These are phyloP conservation scores for Musa acuminata DNA, from an alignment of 176 grass and related monocot species.

Conservation along the genomic window DNA sequence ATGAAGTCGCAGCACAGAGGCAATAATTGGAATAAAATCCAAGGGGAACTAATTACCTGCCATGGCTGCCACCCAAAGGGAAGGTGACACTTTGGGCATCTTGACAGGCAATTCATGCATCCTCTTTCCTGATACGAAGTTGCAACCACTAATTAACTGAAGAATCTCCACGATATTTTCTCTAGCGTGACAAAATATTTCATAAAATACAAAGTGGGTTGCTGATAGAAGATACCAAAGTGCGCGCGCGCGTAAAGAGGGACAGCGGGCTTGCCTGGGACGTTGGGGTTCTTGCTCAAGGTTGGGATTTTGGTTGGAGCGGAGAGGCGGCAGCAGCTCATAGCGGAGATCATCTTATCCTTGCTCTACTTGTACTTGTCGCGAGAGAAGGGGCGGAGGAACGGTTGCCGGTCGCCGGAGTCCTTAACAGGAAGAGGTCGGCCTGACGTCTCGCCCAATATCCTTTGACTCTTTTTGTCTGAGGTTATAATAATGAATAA, in stretches of 20 bases:
- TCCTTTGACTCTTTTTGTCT: too few species aligned
- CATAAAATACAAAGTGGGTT: neutral
- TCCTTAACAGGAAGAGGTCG: neutral
- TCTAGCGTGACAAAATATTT: too few species aligned
- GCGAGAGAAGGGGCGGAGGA: neutral
- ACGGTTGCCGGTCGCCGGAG: neutral
- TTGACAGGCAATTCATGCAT: constrained; percentile 15
- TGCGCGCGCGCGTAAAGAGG: neutral
- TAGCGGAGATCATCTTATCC: neutral
- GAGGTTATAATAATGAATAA: too few species aligned
- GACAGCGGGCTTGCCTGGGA: neutral
- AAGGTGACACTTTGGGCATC: constrained; percentile 14
- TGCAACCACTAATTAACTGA: neutral
- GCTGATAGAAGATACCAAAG: neutral
- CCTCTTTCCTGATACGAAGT: constrained; percentile 9
- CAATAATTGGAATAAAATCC: neutral
- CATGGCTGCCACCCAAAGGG: constrained; percentile 21
- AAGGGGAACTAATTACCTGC: constrained; percentile 15
- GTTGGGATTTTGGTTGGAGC: neutral
- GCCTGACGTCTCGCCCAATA: too few species aligned
- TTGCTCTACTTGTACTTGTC: neutral
- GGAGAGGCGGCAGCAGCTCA: neutral
- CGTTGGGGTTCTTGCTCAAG: neutral
- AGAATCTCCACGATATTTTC: neutral
- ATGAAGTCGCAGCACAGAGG: neutral